phyloP scores from a whole-genome alignment of 345 rosid species.

The Arabis hirsuta region DNA sequence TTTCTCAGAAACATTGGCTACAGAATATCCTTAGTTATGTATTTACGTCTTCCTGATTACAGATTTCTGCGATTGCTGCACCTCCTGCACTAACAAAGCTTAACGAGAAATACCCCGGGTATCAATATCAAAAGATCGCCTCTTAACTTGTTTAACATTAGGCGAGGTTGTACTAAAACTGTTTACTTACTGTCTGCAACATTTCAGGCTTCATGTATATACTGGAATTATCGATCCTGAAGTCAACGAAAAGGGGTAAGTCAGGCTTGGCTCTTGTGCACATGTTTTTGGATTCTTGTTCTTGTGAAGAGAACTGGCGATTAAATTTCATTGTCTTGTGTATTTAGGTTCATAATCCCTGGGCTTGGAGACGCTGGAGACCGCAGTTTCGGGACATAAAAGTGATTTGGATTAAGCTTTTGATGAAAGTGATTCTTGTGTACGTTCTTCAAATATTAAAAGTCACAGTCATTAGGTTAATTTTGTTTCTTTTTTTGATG shows the following conservation, averaged over 20 bases:
- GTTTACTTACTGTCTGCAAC: conserved; percentile 22
- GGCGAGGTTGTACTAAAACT: neutral
- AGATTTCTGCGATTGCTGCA: conserved; percentile 93
- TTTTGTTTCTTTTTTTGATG: conserved; percentile 1
- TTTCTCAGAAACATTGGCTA: conserved; percentile 12
- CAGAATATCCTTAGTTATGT: conserved; percentile 5
- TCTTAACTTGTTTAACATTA: conserved; percentile 11
- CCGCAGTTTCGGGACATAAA: conserved; percentile 83
- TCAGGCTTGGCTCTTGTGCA: neutral
- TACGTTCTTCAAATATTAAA: neutral
- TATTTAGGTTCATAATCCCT: conserved; percentile 79
- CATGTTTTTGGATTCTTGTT: neutral
- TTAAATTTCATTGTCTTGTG: conserved; percentile 4
- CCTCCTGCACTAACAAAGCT: conserved; percentile 96
- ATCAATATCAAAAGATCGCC: conserved; percentile 31
- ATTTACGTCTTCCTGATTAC: conserved; percentile 31
- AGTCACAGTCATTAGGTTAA: neutral
- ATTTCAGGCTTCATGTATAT: conserved; percentile 85
- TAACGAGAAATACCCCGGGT: conserved; percentile 94
- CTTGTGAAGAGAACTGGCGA: neutral
- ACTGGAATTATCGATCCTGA: conserved; percentile 88
- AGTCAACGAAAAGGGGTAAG: conserved; percentile 85
- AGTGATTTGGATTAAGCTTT: conserved; percentile 8
- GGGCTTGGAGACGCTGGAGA: conserved; percentile 99
- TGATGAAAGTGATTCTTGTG: conserved; percentile 19